Evolutionary conservation across 176 grass and related monocot genomes (phyloP).

Genomic region (Urochloa ruziziensis): DNA sequence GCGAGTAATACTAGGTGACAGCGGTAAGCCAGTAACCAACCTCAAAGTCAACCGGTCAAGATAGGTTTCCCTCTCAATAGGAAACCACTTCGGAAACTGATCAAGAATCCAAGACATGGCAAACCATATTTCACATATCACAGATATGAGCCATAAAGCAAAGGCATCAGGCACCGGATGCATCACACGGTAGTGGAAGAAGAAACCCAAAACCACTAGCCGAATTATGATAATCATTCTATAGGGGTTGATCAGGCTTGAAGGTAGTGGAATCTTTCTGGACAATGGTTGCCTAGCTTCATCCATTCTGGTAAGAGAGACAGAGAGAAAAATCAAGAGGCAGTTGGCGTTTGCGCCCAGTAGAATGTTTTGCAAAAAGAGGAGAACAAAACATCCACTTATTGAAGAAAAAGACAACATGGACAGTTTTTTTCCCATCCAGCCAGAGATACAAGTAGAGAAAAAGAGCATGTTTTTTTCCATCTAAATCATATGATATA

Average conservation of each 20-base stretch:
- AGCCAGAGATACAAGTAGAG: neutral
- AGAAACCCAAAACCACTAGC: constrained; percentile 86
- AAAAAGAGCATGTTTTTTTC: too few species aligned
- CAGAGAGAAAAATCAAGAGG: neutral
- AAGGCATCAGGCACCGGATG: constrained; percentile 79
- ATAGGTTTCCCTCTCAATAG: constrained; percentile 91
- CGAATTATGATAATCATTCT: constrained; percentile 96
- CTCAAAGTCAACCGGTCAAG: constrained; percentile 79
- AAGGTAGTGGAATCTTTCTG: constrained; percentile 79
- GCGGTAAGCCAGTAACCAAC: constrained; percentile 45
- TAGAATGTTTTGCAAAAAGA: neutral
- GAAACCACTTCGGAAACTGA: constrained; percentile 96
- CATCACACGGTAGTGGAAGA: constrained; percentile 92
- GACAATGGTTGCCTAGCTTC: constrained; percentile 91
- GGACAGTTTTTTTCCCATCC: neutral
- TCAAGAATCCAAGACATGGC: constrained; percentile 96
- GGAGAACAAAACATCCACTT: neutral
- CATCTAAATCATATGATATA: neutral
- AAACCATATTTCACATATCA: constrained; percentile 99
- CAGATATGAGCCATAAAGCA: constrained; percentile 89
- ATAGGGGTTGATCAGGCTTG: constrained; percentile 83
- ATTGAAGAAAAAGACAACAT: neutral
- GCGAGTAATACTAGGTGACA: neutral
- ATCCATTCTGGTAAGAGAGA: constrained; percentile 68
- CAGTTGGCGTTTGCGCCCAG: neutral